Evolutionary conservation across 2,329 filamentous ascomycete genomes (phyloP), one percentile per base, ranked within the genome.

Genomic region (Nigrospora osmanthi): DNA sequence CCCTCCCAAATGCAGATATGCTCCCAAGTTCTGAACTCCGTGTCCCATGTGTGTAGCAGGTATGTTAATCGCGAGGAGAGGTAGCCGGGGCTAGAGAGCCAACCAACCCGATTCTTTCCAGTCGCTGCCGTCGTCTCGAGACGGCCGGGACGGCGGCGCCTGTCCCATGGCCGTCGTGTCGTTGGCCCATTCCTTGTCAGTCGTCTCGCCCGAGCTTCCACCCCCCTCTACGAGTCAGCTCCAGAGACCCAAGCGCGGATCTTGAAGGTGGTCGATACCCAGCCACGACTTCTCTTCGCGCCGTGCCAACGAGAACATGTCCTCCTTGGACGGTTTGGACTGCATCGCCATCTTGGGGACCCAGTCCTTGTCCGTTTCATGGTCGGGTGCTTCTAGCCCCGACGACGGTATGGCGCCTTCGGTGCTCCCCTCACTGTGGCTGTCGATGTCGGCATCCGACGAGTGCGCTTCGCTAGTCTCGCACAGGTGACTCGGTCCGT

Each of bases 241-340:
- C 32, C 40, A 42, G 13, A 42, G 40, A 7, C 40, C 40, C 4
- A 33, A 33, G 4, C 40, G 19, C 1, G 52, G 93, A 97, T 60
- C 35, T 13, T 40, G 35, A n/a, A 19, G 35, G 11, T 44, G 35
- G 5, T 31, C 15, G 6, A 42, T 34, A 17, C 39, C 36, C 35
- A 14, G n/a, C 37, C 36, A 35, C 13, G 41, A 44, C 12, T 14
- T 42, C 11, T 33, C 32, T 34, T 48, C 47, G 19, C 37, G 35
- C 19, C 39, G 35, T 15, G 19, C 38, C 11, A 38, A n/a, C 4
- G 43, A 44, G 38, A 43, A 43, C n/a, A 36, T 39, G 16, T 45
- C 30, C 10, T 41, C 39, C 6, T 47, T 43, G 11, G 40, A 33
- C 30, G 40, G 16, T 47, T 15, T 35, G 35, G 1, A 38, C 34